Base-by-base conservation (phyloP, 148 eudicot genomes). In the Rheum nobile region DNA sequence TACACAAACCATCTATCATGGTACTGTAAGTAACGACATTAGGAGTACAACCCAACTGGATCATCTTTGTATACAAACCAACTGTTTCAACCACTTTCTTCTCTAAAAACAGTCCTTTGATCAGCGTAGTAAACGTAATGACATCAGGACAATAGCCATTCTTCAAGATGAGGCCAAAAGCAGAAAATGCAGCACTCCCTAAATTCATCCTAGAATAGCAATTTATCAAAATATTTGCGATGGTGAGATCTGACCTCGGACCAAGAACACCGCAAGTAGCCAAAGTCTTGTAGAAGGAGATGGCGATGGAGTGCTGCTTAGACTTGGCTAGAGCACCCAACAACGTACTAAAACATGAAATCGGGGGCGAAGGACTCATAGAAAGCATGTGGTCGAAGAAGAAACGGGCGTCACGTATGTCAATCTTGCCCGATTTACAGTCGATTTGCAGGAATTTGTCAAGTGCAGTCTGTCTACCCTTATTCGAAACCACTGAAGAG, bases 201-300 rank as follows among this genome's bases (percentile, higher is more conserved):
- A 41, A 72, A 54, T 72, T 75, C 78, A 75, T n/a, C 1, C 48
- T 74, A 44, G 80, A 74, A 44, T 50, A 78, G 55, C 84, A 71
- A 44, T 81, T 78, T 19, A 81, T 73, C 76, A 81, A 50, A 52
- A 81, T 81, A 24, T 54, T 70, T 35, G 72, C 19, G 5, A 78
- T 76, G 29, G 67, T 43, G 22, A 8, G 69, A 75, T 81, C 67
- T 5, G 81, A 78, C 57, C 57, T 50, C 57, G 13, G 22, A 6
- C 57, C 57, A 0, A 26, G n/a, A n/a, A n/a, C n/a, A n/a, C n/a
- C n/a, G n/a, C n/a, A 75, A 5, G 32, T 37, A 29, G 21, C 43
- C 81, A 81, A 29, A 5, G 55, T 76, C 16, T 52, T 37, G 32
- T 47, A 81, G 70, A 81, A 41, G 9, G 42, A 65, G 57, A 77